Conservation (phyloP, 768 basidiomycete genomes). For the Panaeolus cyanescens region DNA sequence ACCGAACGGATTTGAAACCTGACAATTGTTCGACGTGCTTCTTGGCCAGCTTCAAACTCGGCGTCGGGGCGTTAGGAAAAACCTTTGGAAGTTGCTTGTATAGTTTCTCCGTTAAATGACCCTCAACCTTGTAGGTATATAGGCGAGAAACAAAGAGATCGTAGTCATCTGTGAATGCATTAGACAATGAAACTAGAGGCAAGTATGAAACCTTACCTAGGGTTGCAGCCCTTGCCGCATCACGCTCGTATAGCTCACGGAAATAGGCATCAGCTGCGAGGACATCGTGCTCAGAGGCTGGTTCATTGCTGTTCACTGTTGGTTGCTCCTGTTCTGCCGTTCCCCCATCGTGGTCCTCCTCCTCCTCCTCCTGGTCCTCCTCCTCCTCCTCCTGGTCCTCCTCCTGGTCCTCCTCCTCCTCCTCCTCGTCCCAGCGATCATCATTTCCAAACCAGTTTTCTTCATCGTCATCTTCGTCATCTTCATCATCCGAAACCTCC, state of each 20-base stretch:
- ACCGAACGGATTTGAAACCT: not conserved
- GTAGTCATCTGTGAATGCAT: not conserved
- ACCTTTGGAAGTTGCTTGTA: not conserved
- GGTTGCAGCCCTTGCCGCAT: not conserved
- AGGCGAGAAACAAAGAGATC: not conserved
- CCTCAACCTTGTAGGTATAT: not conserved
- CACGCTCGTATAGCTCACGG: constrained; percentile 1
- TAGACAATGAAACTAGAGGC: not conserved
- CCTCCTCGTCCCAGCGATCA: not conserved
- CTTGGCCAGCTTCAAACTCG: not conserved
- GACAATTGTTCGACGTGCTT: not conserved
- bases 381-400: no score
- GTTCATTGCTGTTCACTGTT: no score
- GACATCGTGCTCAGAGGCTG: no score
- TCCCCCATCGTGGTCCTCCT: not conserved
- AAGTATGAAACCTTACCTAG: not conserved
- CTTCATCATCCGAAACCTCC: no score
- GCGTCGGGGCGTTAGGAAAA: not conserved
- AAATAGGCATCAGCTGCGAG: constrained; percentile 5
- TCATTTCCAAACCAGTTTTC: no score
- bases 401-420: constrained; percentile 1
- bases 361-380: constrained; percentile 15
- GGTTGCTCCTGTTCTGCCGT: no score
- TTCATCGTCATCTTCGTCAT: no score
- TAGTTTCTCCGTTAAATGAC: not conserved